phyloP scores from a whole-genome alignment of 495 filamentous ascomycete genomes.

The Lasiosphaeria miniovina region DNA sequence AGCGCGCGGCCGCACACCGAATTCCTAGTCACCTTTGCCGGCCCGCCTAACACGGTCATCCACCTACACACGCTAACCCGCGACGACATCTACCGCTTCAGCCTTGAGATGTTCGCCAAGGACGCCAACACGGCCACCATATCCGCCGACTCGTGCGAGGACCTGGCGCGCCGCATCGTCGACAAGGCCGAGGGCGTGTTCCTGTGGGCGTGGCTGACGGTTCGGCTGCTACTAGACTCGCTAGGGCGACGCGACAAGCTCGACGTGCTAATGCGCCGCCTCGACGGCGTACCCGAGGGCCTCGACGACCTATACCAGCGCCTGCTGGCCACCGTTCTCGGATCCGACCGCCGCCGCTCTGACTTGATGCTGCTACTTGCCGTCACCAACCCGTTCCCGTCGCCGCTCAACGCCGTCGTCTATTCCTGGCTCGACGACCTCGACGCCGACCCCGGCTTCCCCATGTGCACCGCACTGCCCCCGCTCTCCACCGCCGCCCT shows the following conservation, averaged over 20 bases:
- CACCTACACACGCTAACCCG: constrained; percentile 28
- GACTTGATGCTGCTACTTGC: constrained; percentile 1
- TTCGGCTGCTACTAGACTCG: constrained; percentile 4
- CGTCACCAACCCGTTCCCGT: background rate
- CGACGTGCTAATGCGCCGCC: background rate
- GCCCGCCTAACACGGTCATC: background rate
- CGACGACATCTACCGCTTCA: constrained; percentile 23
- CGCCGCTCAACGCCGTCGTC: constrained; percentile 1
- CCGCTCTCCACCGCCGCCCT: background rate
- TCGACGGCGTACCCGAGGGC: constrained; percentile 1
- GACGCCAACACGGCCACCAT: background rate
- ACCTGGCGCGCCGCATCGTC: constrained; percentile 13
- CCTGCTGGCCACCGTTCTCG: constrained; percentile 4
- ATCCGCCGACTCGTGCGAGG: background rate
- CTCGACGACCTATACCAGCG: constrained; percentile 5
- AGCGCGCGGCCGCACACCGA: constrained; percentile 12
- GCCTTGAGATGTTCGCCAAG: constrained; percentile 11
- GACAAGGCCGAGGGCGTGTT: constrained; percentile 32
- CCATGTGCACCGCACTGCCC: background rate
- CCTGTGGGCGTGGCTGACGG: constrained; percentile 28
- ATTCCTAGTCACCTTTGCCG: constrained; percentile 10
- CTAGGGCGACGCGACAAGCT: background rate
- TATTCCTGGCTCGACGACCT: constrained; percentile 9
- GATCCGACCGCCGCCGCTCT: background rate
- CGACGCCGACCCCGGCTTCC: background rate